phyloP scores from a whole-genome alignment of 163 green algal genomes.

The Coccomyxa subellipsoidea region DNA sequence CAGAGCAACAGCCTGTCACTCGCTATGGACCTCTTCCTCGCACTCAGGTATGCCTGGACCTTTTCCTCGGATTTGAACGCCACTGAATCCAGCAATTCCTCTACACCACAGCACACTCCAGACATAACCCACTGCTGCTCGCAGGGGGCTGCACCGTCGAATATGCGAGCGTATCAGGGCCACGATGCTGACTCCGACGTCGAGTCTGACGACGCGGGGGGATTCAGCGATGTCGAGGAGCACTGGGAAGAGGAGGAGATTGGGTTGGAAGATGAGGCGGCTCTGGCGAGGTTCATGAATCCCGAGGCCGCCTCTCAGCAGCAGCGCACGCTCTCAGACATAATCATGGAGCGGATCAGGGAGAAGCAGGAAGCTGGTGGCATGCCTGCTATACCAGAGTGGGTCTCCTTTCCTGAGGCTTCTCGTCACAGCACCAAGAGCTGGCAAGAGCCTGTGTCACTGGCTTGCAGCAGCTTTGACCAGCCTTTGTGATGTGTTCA shows the following conservation, averaged over 20 bases:
- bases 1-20: constrained; percentile 36
- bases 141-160: not conserved
- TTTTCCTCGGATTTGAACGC: not conserved
- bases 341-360: constrained; percentile 81
- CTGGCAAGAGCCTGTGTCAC: too few relatives aligned
- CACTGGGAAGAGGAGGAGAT: constrained; percentile 57
- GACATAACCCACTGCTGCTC: not conserved
- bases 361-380: constrained; percentile 62
- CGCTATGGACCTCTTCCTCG: not conserved
- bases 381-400: constrained; percentile 27
- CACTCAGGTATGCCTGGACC: not conserved
- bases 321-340: constrained; percentile 73
- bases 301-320: constrained; percentile 22
- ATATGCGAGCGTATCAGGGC: not conserved
- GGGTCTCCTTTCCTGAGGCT: constrained; percentile 1
- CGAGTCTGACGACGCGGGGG: not conserved
- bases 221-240: constrained; percentile 7
- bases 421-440: too few relatives aligned
- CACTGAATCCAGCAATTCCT: too few relatives aligned
- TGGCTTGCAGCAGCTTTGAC: too few relatives aligned
- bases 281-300: constrained; percentile 83
- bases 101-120: too few relatives aligned
- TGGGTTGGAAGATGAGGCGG: constrained; percentile 76
- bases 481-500: too few relatives aligned
- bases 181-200: not conserved